Conservation (phyloP, 2,329 filamentous ascomycete genomes). For the Neonectria faginata region DNA sequence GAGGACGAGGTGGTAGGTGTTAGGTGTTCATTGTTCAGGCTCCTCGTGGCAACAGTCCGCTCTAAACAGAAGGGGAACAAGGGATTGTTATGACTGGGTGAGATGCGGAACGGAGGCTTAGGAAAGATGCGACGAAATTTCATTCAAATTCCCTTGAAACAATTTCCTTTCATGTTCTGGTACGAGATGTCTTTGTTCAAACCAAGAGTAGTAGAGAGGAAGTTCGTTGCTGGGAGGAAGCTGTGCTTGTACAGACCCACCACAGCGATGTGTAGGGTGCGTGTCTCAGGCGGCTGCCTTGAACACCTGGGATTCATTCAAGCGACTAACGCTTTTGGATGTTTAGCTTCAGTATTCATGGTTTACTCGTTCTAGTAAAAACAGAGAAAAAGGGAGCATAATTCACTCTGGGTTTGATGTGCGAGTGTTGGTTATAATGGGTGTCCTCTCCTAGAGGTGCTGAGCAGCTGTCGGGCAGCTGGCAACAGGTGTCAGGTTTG, state of each 20-base stretch:
- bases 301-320: not conserved
- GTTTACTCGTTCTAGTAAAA: too few species aligned
- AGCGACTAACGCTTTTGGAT: not conserved
- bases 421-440: not conserved
- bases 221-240: not conserved
- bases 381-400: not conserved
- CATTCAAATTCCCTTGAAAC: not conserved
- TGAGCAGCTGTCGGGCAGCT: constrained; percentile 1
- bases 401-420: not conserved
- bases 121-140: not conserved
- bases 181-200: not conserved
- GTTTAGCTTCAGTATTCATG: not conserved
- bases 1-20: not conserved
- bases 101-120: not conserved
- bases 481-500: not conserved
- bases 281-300: not conserved
- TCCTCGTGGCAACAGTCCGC: not conserved
- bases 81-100: not conserved
- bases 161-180: not conserved
- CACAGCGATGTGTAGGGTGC: not conserved
- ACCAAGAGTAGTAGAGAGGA: not conserved
- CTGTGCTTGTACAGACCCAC: not conserved
- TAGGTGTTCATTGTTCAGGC: not conserved
- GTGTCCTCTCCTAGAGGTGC: too few species aligned
- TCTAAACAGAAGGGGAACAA: not conserved